These are phyloP conservation scores for Russula sp. DNA, from an alignment of 768 basidiomycete genomes.

Conservation along the genomic window DNA sequence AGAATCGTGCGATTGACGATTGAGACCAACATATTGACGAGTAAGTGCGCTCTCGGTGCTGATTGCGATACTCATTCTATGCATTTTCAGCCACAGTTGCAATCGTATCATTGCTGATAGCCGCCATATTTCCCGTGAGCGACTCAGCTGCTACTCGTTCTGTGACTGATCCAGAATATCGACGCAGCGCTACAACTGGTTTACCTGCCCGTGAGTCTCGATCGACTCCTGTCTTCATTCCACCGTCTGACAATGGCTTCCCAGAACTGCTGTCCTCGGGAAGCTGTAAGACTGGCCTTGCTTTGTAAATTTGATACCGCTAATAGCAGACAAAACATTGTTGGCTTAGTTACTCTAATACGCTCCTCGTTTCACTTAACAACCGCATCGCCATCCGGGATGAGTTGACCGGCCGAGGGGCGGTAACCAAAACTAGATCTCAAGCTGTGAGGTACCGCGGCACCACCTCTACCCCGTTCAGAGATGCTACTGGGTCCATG, in stretches of 20 bases:
- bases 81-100: background rate
- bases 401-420: background rate
- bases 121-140: background rate
- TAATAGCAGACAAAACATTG: background rate
- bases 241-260: background rate
- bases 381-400: slow-evolving; percentile 13
- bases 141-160: background rate
- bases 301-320: background rate
- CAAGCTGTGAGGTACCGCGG: no score
- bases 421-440: no score
- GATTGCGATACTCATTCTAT: background rate
- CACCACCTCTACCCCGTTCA: no score
- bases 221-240: background rate
- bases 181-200: slow-evolving; percentile 5
- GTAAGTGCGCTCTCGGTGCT: no score
- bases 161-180: background rate
- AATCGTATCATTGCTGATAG: background rate
- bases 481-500: no score
- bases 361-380: slow-evolving; percentile 11
- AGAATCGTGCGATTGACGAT: no score
- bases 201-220: slow-evolving; percentile 6
- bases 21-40: no score
- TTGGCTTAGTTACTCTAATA: slow-evolving; percentile 10
- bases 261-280: slow-evolving; percentile 1
- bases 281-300: background rate